These are phyloP conservation scores for Neurospora sp. DNA, from an alignment of 2,329 filamentous ascomycete genomes.

Conservation along the genomic window DNA sequence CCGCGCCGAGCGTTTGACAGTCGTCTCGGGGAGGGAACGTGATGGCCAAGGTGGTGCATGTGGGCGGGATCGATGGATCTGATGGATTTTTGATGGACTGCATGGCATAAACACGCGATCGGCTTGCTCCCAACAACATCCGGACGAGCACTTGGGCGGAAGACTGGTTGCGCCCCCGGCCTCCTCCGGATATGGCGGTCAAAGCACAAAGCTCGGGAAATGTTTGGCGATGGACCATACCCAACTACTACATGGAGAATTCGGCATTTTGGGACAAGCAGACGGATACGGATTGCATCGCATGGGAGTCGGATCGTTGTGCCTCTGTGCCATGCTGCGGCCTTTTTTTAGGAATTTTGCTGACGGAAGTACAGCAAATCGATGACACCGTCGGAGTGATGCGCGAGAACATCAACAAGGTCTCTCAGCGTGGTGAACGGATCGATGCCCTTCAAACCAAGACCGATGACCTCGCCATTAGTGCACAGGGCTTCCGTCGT, in stretches of 20 bases:
- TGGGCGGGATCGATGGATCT: neutral
- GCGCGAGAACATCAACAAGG: constrained; percentile 96
- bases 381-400: constrained; percentile 91
- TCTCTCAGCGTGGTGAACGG: constrained; percentile 83
- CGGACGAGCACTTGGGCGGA: neutral
- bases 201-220: neutral
- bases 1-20: neutral
- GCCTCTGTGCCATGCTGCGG: neutral
- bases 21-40: neutral
- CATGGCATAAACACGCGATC: neutral
- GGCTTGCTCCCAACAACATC: neutral
- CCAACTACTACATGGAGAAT: neutral
- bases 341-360: neutral
- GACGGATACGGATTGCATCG: neutral
- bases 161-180: neutral
- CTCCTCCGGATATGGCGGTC: neutral
- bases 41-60: neutral
- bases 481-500: constrained; percentile 89
- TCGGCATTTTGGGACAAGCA: neutral
- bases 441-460: constrained; percentile 86
- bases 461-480: constrained; percentile 86
- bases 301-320: neutral
- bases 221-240: neutral
- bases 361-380: constrained; percentile 64
- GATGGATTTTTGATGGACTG: neutral